Evolutionary conservation across 345 rosid genomes (phyloP), one percentile per base, ranked within the genome.

Genomic region (Heritiera littoralis): DNA sequence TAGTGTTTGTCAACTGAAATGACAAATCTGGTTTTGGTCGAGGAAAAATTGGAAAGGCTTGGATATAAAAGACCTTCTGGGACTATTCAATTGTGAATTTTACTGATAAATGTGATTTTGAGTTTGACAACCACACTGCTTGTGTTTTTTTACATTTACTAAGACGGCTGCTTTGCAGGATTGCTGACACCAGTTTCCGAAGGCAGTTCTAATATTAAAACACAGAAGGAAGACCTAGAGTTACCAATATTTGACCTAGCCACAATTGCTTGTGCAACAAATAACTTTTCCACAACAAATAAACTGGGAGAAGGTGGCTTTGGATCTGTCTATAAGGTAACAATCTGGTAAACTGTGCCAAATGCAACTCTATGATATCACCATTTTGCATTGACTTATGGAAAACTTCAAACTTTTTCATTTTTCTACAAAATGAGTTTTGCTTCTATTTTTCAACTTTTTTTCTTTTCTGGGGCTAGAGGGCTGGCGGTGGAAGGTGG

Each of bases 241-340:
- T 69, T 86, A 20, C 85, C 85, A 3, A 49, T 72, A 30, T 80
- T 84, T 66, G 85, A 88, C 64, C 80, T 81, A 40, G 64, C 49
- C 28, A 63, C 80, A 0, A 74, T 86, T 72, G 72, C 48, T 67
- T 11, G 55, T 8, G 88, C 88, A 4, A 85, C 88, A 0, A 13
- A 73, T 18, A 79, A 80, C 51, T 87, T 87, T 55, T 80, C 2
- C 2, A 18, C 83, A 15, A 4, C 4, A 2, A 83, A 78, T 32
- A 85, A 80, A 80, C 72, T 87, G 30, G 88, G 89, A 49, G 80
- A 83, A 64, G 85, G 86, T 12, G 88, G 88, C 28, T 87, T 83
- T 70, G 89, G 88, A 76, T 66, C 80, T 15, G 86, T 87, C 28
- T 85, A 81, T 78, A 87, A 84, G 89, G 89, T 87, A 78, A 55